Evolutionary conservation across 2,329 filamentous ascomycete species (phyloP).

Genomic region (Aspergillus fumigatus): DNA sequence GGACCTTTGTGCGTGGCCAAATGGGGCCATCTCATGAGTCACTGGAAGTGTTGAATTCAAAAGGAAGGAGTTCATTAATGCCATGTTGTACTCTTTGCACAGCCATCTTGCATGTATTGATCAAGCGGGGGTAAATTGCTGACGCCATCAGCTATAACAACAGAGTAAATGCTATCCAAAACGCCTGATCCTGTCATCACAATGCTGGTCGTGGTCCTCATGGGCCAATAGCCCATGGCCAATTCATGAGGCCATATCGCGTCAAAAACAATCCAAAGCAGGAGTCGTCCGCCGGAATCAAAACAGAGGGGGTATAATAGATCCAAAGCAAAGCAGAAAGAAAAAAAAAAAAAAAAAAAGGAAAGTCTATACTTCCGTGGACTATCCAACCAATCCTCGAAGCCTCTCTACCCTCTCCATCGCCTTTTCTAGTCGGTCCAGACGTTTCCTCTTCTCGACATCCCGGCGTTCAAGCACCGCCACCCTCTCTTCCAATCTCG

Average conservation of each 20-base stretch:
- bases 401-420: slow-evolving; percentile 56
- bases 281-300: not conserved
- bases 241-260: slow-evolving; percentile 12
- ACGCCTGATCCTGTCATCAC: not conserved
- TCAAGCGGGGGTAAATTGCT: not conserved
- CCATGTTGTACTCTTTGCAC: too few relatives aligned
- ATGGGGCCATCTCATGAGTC: too few relatives aligned
- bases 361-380: slow-evolving; percentile 1
- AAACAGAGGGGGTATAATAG: slow-evolving; percentile 6
- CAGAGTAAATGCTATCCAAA: not conserved
- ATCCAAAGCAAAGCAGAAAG: not conserved
- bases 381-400: slow-evolving; percentile 47
- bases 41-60: too few relatives aligned
- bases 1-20: too few relatives aligned
- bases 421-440: slow-evolving; percentile 54
- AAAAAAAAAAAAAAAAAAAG: slow-evolving; percentile 1
- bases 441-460: slow-evolving; percentile 47
- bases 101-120: not conserved
- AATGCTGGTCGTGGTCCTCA: slow-evolving; percentile 9
- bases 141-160: not conserved
- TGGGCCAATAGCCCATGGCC: slow-evolving; percentile 2
- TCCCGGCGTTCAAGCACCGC: slow-evolving; percentile 44
- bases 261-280: slow-evolving; percentile 6
- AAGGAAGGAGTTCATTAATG: too few relatives aligned
- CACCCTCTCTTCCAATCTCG: slow-evolving; percentile 47